Evolutionary conservation across 192 early-diverging fungal species (phyloP).

Genomic region (Umbelopsis sp.): DNA sequence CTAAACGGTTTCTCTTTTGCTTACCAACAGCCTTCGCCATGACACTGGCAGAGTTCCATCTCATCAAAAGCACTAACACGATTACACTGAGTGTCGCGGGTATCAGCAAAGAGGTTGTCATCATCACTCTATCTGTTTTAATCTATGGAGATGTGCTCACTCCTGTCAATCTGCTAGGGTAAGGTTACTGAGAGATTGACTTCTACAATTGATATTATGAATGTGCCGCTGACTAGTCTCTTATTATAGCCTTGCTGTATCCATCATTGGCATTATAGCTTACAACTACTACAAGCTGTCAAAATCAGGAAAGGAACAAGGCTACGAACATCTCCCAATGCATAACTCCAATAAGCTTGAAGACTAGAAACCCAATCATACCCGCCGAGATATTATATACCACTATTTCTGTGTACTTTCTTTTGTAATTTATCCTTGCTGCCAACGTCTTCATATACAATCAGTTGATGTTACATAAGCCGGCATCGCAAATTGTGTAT

Average conservation of each 20-base stretch:
- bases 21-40: constrained; percentile 67
- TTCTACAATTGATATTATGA: constrained; percentile 22
- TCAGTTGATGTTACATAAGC: not conserved
- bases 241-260: constrained; percentile 49
- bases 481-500: not conserved
- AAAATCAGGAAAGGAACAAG: constrained; percentile 23
- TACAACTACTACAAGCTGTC: constrained; percentile 46
- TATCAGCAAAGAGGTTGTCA: constrained; percentile 79
- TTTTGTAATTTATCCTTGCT: constrained; percentile 19
- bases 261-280: constrained; percentile 60
- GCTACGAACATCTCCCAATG: constrained; percentile 33
- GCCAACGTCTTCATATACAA: constrained; percentile 3
- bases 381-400: not conserved
- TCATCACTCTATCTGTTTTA: constrained; percentile 65
- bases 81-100: constrained; percentile 85
- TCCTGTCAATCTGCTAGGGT: constrained; percentile 66
- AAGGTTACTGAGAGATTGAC: constrained; percentile 1
- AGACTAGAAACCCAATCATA: constrained; percentile 15
- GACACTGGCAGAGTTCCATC: constrained; percentile 75
- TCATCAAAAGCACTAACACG: constrained; percentile 77
- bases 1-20: not conserved
- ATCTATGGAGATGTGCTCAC: constrained; percentile 79
- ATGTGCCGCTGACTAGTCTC: too few species aligned
- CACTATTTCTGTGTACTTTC: not conserved
- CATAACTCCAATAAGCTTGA: constrained; percentile 21